These are phyloP conservation scores for Kondoa malvinella DNA, from an alignment of 768 basidiomycete genomes.

Conservation along the genomic window DNA sequence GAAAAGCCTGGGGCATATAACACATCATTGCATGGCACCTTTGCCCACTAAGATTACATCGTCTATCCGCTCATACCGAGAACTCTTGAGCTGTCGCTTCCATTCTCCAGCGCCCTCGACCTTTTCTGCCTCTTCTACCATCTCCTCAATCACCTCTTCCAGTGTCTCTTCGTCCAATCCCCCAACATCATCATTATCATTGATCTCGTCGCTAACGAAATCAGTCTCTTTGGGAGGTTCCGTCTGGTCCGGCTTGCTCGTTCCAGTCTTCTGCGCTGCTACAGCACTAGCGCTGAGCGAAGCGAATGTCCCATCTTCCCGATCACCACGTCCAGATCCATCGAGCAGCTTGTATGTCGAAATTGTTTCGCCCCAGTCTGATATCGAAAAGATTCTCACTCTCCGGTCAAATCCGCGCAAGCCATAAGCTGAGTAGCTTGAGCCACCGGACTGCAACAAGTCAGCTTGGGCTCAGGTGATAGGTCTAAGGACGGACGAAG, in stretches of 20 bases:
- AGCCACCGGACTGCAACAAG: constrained; percentile 17
- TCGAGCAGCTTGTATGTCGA: constrained; percentile 57
- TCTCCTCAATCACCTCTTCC: constrained; percentile 6
- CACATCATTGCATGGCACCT: constrained; percentile 2
- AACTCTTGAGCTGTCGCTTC: neutral
- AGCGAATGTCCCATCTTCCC: neutral
- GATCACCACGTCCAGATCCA: neutral
- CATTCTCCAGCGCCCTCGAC: neutral
- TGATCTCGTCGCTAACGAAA: neutral
- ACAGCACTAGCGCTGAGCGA: neutral
- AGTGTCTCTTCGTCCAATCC: neutral
- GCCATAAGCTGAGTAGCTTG: constrained; percentile 30
- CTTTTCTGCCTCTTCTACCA: neutral
- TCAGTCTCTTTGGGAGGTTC: neutral
- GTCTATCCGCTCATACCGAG: constrained; percentile 4
- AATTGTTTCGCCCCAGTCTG: constrained; percentile 81
- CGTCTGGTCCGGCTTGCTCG: neutral
- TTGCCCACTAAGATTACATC: constrained; percentile 11
- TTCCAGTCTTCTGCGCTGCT: neutral
- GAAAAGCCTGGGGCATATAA: neutral
- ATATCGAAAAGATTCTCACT: constrained; percentile 73
- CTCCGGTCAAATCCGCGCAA: constrained; percentile 61
- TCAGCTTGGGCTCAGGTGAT: constrained; percentile 38
- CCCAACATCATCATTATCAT: neutral
- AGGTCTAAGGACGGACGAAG: constrained; percentile 37